Conservation (phyloP, 768 basidiomycete species). For the Imleria badia region DNA sequence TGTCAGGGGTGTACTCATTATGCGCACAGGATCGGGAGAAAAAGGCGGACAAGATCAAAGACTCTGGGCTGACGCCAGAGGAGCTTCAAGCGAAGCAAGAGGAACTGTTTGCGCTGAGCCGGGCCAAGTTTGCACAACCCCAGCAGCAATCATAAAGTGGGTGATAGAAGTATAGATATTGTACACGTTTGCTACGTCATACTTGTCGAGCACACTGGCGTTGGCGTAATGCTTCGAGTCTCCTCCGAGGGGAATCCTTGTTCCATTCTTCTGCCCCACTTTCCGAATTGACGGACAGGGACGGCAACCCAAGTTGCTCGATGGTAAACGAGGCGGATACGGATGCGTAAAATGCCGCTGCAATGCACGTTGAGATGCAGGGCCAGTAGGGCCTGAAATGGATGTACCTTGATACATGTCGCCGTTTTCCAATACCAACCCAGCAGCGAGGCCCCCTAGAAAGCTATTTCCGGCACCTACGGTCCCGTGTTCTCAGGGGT, state of each 20-base stretch:
- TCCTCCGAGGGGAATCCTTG: conserved; percentile 56
- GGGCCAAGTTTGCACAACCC: conserved; percentile 70
- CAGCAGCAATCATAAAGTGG: conserved; percentile 38
- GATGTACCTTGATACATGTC: conserved; percentile 66
- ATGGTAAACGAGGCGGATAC: conserved; percentile 82
- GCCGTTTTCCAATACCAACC: conserved; percentile 52
- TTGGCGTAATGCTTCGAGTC: conserved; percentile 53
- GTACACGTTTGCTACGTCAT: conserved; percentile 32
- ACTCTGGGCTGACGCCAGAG: conserved; percentile 87
- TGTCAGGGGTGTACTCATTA: conserved; percentile 2
- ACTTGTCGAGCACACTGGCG: conserved; percentile 36
- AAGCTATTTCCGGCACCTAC: conserved; percentile 90
- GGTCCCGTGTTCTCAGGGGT: not conserved
- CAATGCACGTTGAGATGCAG: conserved; percentile 15
- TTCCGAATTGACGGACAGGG: conserved; percentile 34
- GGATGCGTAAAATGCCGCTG: conserved; percentile 72
- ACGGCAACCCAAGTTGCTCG: conserved; percentile 78
- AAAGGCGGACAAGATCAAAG: conserved; percentile 87
- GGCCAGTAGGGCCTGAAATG: conserved; percentile 2
- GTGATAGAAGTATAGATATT: conserved; percentile 14
- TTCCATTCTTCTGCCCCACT: conserved; percentile 58
- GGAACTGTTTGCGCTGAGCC: conserved; percentile 87
- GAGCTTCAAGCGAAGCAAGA: conserved; percentile 88
- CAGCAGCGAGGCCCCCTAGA: conserved; percentile 80
- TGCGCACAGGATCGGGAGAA: conserved; percentile 75